A percentile compares a stretch with the other conserved stretches of the same genome.
Conservation (phyloP, 2,329 filamentous ascomycete species). For the Lomentospora prolificans region DNA sequence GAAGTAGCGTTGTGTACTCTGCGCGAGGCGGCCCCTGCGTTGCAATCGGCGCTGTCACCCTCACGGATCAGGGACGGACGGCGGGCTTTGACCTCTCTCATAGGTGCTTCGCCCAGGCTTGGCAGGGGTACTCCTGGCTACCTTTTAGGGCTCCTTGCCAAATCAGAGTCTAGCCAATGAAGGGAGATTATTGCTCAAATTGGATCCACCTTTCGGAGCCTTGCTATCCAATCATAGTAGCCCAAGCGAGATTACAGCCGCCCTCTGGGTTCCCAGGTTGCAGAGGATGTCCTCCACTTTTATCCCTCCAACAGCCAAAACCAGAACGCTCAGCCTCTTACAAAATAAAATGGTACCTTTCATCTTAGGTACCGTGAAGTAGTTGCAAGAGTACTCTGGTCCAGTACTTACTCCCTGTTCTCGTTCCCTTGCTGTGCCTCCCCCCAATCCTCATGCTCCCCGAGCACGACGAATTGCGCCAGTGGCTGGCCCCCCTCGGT, state of each 20-base stretch:
- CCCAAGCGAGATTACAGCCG: not conserved
- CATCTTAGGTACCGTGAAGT: not conserved
- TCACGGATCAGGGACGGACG: not conserved
- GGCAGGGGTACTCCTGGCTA: constrained; percentile 6
- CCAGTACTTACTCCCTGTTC: not conserved
- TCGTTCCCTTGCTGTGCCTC: not conserved
- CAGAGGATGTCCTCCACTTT: not conserved
- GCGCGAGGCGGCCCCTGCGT: not conserved
- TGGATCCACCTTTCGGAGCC: not conserved
- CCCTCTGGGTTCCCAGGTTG: constrained; percentile 1
- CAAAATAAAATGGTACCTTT: not conserved
- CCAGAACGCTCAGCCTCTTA: not conserved
- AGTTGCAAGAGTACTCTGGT: not conserved
- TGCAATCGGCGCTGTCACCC: constrained; percentile 2
- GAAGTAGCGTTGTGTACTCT: not conserved
- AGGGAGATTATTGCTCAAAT: not conserved
- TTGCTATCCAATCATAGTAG: not conserved
- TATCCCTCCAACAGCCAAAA: not conserved
- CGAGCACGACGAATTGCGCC: not conserved
- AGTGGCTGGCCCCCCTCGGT: not conserved
- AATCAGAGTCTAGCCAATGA: not conserved
- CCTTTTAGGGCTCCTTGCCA: not conserved
- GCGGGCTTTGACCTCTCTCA: constrained; percentile 1
- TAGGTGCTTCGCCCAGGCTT: not conserved
- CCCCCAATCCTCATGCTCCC: not conserved